Conservation (phyloP, 2,329 filamentous ascomycete genomes). For the Aureobasidium subglaciale region DNA sequence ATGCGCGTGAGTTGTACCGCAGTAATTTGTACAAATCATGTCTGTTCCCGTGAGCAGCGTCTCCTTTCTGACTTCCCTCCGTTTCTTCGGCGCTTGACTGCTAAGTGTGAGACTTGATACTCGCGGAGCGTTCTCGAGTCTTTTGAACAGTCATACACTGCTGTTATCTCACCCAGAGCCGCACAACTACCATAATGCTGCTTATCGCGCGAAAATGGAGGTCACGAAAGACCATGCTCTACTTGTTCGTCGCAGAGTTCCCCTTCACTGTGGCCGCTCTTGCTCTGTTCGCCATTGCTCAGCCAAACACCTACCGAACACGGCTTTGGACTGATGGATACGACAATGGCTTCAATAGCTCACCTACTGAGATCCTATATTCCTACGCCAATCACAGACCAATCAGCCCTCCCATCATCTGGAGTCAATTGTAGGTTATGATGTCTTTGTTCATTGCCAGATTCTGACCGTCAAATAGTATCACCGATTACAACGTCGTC, state of each 20-base stretch:
- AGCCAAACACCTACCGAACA: conserved; percentile 65
- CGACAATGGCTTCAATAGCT: conserved; percentile 66
- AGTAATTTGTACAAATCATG: conserved; percentile 10
- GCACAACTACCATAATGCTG: conserved; percentile 3
- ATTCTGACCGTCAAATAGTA: conserved; percentile 37
- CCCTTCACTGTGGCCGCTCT: conserved; percentile 57
- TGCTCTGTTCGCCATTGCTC: conserved; percentile 64
- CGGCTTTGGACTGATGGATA: conserved; percentile 67
- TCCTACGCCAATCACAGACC: conserved; percentile 65
- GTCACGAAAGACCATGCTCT: conserved; percentile 44
- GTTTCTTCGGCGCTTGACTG: neutral
- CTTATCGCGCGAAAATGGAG: conserved; percentile 48
- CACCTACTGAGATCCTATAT: conserved; percentile 61
- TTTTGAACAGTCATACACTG: neutral
- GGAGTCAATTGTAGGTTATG: conserved; percentile 62
- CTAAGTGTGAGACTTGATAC: neutral
- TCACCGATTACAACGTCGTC: conserved; percentile 69
- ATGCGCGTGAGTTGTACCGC: neutral
- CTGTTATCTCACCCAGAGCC: neutral
- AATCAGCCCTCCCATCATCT: conserved; percentile 58
- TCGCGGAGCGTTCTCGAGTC: neutral
- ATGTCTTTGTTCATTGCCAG: neutral
- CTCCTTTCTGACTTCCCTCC: neutral
- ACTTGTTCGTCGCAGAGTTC: conserved; percentile 60
- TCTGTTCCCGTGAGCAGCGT: neutral